Evolutionary conservation across 495 filamentous ascomycete species (phyloP).

Genomic region (Cenococcum geophilum): DNA sequence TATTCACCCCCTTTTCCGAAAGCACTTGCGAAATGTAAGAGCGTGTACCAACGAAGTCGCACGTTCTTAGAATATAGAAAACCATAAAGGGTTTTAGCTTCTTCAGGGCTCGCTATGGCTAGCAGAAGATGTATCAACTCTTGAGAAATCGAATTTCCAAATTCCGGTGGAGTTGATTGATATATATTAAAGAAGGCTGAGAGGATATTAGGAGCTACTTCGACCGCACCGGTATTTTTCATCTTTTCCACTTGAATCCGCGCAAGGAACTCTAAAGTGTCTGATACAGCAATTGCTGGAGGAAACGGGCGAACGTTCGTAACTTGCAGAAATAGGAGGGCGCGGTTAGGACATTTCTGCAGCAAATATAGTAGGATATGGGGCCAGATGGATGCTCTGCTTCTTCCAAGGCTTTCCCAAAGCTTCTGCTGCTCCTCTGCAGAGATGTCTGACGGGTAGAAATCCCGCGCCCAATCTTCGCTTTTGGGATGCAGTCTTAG

Average conservation of each 20-base stretch:
- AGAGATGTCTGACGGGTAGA: background rate
- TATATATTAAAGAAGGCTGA: constrained; percentile 17
- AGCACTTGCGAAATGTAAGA: constrained; percentile 34
- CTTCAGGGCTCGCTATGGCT: constrained; percentile 12
- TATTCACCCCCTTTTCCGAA: background rate
- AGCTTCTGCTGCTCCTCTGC: constrained; percentile 1
- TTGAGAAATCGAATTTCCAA: constrained; percentile 31
- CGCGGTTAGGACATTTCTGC: constrained; percentile 39
- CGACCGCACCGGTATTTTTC: background rate
- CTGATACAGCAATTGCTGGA: constrained; percentile 47
- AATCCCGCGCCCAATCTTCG: background rate
- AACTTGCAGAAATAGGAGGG: constrained; percentile 47
- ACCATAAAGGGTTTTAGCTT: constrained; percentile 33
- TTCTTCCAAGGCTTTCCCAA: constrained; percentile 3
- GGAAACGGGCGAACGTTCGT: constrained; percentile 42
- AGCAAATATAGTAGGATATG: constrained; percentile 45
- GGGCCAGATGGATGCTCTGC: constrained; percentile 4
- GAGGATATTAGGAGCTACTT: constrained; percentile 7
- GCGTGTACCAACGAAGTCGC: constrained; percentile 39
- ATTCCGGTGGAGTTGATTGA: background rate
- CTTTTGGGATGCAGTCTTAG: constrained; percentile 10
- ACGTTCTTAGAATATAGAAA: constrained; percentile 34
- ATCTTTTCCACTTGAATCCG: constrained; percentile 2
- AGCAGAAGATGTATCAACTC: constrained; percentile 30
- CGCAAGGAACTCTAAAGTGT: constrained; percentile 48